These are phyloP conservation scores for Symbiotaphrina buchneri DNA, from an alignment of 495 filamentous ascomycete genomes.

Conservation along the genomic window DNA sequence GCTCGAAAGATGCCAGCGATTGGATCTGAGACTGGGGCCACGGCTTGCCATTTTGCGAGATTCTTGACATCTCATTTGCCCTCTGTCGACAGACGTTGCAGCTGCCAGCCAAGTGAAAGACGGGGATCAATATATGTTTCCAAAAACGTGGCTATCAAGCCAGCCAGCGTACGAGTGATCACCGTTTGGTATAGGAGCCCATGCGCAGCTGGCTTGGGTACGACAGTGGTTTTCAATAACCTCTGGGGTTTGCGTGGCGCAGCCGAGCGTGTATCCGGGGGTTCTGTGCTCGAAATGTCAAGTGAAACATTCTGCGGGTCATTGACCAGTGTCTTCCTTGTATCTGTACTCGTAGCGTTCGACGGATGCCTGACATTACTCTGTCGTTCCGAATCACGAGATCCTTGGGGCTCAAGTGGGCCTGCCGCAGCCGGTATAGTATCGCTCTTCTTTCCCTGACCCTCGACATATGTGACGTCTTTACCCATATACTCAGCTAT, in stretches of 20 bases:
- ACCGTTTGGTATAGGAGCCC: conserved; percentile 62
- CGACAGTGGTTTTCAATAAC: conserved; percentile 42
- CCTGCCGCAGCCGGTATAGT: conserved; percentile 23
- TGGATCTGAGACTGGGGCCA: conserved; percentile 50
- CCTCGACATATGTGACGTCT: conserved; percentile 7
- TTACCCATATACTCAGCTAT: conserved; percentile 35
- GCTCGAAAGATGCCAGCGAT: conserved; percentile 61
- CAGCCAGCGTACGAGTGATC: conserved; percentile 52
- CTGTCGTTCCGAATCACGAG: conserved; percentile 5
- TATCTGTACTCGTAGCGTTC: too few relatives aligned
- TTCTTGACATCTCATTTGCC: conserved; percentile 99
- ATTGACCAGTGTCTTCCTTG: conserved; percentile 7
- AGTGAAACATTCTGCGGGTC: conserved; percentile 7
- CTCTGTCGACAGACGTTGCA: conserved; percentile 61
- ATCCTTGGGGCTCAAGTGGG: conserved; percentile 13
- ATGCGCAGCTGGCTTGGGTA: conserved; percentile 65
- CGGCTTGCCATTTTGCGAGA: conserved; percentile 69
- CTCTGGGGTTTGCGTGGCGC: conserved; percentile 15
- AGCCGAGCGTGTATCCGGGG: conserved; percentile 5
- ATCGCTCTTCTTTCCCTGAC: conserved; percentile 22
- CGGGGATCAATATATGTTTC: conserved; percentile 48
- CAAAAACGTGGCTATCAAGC: conserved; percentile 67
- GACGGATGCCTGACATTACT: too few relatives aligned
- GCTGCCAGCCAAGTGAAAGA: conserved; percentile 70
- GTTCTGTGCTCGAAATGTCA: neutral